Conservation (phyloP, 352 stramenopile genomes). For the Thalassiosira oceanica region DNA sequence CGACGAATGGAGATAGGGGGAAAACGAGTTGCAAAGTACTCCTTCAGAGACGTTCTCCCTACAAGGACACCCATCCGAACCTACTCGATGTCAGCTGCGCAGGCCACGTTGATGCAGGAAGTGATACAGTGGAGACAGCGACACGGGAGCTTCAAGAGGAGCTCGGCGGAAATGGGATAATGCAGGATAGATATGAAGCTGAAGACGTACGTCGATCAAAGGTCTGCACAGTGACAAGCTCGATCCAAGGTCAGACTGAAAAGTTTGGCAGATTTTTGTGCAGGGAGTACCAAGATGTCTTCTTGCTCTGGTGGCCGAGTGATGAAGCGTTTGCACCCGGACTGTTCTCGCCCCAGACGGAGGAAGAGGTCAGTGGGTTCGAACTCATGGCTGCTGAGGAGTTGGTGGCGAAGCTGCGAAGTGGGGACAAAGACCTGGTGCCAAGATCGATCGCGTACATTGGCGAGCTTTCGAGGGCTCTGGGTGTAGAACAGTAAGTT, state of each 20-base stretch:
- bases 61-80: constrained; percentile 60
- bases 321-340: constrained; percentile 8
- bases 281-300: constrained; percentile 49
- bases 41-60: constrained; percentile 47
- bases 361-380: constrained; percentile 39
- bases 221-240: constrained; percentile 35
- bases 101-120: constrained; percentile 45
- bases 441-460: constrained; percentile 30
- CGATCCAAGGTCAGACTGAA: constrained; percentile 39
- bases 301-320: constrained; percentile 35
- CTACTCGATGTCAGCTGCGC: constrained; percentile 56
- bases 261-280: constrained; percentile 38
- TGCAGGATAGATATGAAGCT: constrained; percentile 8
- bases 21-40: no score
- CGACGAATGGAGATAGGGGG: not conserved
- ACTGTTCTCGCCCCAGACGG: constrained; percentile 29
- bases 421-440: constrained; percentile 21
- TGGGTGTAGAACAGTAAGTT: no score
- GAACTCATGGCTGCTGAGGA: constrained; percentile 28
- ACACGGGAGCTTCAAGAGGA: constrained; percentile 45
- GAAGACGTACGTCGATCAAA: constrained; percentile 21
- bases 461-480: no score
- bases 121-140: constrained; percentile 23
- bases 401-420: constrained; percentile 27
- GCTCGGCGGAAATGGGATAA: constrained; percentile 31